Conservation (phyloP, 345 rosid genomes). For the Acer negundo region DNA sequence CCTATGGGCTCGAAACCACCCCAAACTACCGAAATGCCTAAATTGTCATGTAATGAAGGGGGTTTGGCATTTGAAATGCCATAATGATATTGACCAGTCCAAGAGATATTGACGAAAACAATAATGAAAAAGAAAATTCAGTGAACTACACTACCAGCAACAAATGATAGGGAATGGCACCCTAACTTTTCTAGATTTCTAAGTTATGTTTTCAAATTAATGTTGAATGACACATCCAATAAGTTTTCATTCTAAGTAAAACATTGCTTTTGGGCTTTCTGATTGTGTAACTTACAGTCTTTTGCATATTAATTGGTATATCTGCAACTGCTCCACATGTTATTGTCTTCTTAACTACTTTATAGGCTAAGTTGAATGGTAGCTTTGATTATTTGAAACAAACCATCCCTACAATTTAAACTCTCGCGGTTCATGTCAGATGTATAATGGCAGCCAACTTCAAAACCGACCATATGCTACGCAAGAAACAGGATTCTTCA, state of each 20-base stretch:
- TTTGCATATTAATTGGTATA: no score
- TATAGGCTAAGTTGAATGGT: background rate
- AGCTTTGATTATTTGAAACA: background rate
- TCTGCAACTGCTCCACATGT: background rate
- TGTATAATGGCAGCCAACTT: background rate
- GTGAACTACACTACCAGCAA: no score
- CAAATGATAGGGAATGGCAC: no score
- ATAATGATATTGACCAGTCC: background rate
- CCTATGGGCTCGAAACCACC: background rate
- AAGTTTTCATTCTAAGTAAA: no score
- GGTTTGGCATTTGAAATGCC: background rate
- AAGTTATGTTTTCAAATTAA: no score
- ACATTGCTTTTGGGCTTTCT: no score
- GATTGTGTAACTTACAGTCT: no score
- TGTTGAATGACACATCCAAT: no score
- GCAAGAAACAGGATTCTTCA: background rate
- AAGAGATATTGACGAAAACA: background rate
- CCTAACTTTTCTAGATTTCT: no score
- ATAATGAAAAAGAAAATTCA: background rate
- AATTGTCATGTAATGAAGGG: background rate
- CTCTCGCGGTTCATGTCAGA: background rate
- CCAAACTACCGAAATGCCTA: background rate
- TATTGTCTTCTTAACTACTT: background rate
- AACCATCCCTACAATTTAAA: no score
- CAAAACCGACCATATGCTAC: background rate